Conservation (phyloP, 1,284 basidiomycete species). For the Sporisorium exsertum region DNA sequence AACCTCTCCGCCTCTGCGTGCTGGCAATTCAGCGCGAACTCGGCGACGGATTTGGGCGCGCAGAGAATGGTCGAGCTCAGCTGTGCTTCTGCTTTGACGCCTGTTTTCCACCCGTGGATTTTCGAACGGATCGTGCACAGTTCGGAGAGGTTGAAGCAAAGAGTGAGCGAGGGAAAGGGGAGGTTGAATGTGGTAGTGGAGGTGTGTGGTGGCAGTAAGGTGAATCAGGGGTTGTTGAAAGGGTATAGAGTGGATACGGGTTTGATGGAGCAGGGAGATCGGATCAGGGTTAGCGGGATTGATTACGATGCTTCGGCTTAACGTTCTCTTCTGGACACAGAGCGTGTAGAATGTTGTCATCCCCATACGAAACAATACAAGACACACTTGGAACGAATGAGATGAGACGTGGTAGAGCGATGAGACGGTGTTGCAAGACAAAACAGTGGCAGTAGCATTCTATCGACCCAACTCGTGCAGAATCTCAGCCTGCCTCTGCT, state of each 20-base stretch:
- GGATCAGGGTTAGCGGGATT: slow-evolving; percentile 22
- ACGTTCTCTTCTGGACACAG: too few species aligned
- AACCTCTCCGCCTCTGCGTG: slow-evolving; percentile 45
- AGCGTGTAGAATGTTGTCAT: neutral
- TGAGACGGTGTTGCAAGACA: too few species aligned
- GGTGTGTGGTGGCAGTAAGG: slow-evolving; percentile 64
- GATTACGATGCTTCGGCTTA: slow-evolving; percentile 6
- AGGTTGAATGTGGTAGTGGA: slow-evolving; percentile 55
- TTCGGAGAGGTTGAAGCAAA: neutral
- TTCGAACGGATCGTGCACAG: slow-evolving; percentile 19
- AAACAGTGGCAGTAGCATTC: too few species aligned
- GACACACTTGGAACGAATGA: too few species aligned
- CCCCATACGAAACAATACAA: too few species aligned
- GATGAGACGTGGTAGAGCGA: too few species aligned
- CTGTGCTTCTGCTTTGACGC: slow-evolving; percentile 53
- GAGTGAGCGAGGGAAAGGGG: slow-evolving; percentile 9
- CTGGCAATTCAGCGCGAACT: slow-evolving; percentile 29
- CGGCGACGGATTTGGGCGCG: neutral
- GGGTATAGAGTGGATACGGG: slow-evolving; percentile 14
- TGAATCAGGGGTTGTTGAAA: slow-evolving; percentile 18
- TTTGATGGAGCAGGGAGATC: slow-evolving; percentile 12
- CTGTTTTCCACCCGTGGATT: slow-evolving; percentile 52
- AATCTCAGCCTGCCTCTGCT: slow-evolving; percentile 56
- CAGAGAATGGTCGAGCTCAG: slow-evolving; percentile 60
- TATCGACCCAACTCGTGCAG: slow-evolving; percentile 57